These are phyloP conservation scores for Rhodotorula sp. DNA, from an alignment of 1,284 basidiomycete genomes.

Conservation along the genomic window DNA sequence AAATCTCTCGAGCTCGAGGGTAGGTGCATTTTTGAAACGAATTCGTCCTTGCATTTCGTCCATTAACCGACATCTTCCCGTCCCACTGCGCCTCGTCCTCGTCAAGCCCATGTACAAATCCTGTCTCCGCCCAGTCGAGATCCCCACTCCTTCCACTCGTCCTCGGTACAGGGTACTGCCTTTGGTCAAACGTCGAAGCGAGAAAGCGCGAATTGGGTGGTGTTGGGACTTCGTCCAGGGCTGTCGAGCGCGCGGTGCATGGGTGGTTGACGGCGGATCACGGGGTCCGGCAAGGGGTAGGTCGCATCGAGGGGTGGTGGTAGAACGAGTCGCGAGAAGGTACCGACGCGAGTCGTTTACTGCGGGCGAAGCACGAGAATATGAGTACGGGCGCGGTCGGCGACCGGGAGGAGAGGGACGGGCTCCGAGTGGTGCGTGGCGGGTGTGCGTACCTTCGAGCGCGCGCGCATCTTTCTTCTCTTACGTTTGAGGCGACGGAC, in stretches of 20 bases:
- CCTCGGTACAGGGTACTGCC: no score
- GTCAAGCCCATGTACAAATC: no score
- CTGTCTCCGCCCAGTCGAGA: no score
- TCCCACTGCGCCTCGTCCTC: no score
- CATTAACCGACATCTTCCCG: no score
- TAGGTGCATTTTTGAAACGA: no score
- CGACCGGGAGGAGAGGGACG: neutral
- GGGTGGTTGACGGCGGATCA: neutral
- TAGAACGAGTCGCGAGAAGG: slow-evolving; percentile 1
- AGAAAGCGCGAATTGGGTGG: no score
- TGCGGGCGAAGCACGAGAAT: neutral
- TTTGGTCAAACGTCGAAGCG: no score
- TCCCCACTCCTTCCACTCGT: no score
- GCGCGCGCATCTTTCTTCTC: slow-evolving; percentile 46
- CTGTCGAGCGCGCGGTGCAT: neutral
- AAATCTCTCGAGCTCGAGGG: no score
- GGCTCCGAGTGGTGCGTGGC: neutral
- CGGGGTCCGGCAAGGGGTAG: slow-evolving; percentile 6
- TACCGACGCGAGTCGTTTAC: slow-evolving; percentile 32
- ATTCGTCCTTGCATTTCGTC: no score
- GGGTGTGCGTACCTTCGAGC: slow-evolving; percentile 24
- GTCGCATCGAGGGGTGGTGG: neutral
- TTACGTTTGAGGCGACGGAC: slow-evolving; percentile 46
- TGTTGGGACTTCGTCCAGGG: neutral
- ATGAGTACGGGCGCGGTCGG: neutral